Evolutionary conservation across 2,329 filamentous ascomycete species (phyloP), one percentile per base, ranked within the genome.

Genomic region (Stachybotrys elegans): DNA sequence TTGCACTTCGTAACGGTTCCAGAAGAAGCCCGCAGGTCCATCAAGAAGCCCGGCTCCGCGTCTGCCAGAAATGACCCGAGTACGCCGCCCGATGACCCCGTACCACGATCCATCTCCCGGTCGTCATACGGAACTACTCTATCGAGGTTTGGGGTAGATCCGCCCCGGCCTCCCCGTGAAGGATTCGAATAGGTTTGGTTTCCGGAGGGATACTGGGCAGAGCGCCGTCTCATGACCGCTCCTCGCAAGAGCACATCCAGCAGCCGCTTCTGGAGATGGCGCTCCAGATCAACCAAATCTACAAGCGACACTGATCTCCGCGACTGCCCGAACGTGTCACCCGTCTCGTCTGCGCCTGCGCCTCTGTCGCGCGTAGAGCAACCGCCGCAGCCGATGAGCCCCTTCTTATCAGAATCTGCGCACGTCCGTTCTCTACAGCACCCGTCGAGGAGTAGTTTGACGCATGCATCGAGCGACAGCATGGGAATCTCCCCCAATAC

Each of bases 121-220:
- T 20, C 13, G 17, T n/a, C n/a, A 17, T 36, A 36, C 34, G 34
- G 13, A 19, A 34, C 34, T 9, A 37, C 38, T 11, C 32, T 44
- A 14, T 48, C 52, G 14, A 43, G 47, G 42, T 64, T 58, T 16
- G 59, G 57, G 14, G 57, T 74, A 22, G 76, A 81, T 44, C 78
- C 78, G 3, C 78, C 78, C 20, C 71, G 78, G 3, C 69, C 73
- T n/a, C 62, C 78, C 43, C 72, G 62, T 40, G 68, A 73, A 36
- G 77, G 78, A 32, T 69, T 62, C 53, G 78, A 82, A 62, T 82
- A 76, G 78, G 78, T 81, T 20, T 81, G 78, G 78, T 81, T 78
- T 55, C 78, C 78, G 1, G 73, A 72, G 42, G 78, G 78, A 6
- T 82, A 79, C 56, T 81, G 77, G 78, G 78, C 78, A n/a, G 78